Evolutionary conservation across 257 asterid species (phyloP).

Genomic region (Penstemon newberryi): DNA sequence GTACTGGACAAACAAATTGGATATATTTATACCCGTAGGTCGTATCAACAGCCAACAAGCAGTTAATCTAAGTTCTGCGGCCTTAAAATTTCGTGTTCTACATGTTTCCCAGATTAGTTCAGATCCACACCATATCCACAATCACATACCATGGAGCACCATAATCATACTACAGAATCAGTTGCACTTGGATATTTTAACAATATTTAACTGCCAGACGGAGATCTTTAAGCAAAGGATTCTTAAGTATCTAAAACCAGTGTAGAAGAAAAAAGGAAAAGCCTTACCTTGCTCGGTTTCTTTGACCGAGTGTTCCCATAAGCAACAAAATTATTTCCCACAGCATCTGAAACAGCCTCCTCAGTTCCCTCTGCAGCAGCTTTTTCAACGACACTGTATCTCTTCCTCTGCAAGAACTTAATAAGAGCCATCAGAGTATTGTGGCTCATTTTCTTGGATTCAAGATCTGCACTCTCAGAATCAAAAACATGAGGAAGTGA

Average conservation of each 20-base stretch:
- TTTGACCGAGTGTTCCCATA: conserved; percentile 65
- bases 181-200: conserved; percentile 5
- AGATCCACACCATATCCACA: background rate
- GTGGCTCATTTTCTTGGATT: conserved; percentile 90
- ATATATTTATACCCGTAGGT: background rate
- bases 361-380: conserved; percentile 99
- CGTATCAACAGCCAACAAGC: background rate
- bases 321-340: conserved; percentile 68
- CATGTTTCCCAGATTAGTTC: conserved; percentile 7
- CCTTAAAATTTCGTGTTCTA: background rate
- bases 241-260: background rate
- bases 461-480: conserved; percentile 66
- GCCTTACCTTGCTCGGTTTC: conserved; percentile 66
- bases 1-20: background rate
- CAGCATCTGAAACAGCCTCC: conserved; percentile 97
- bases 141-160: conserved; percentile 9
- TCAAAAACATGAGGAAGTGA: conserved; percentile 48
- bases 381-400: conserved; percentile 74
- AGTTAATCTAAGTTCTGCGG: background rate
- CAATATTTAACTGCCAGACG: background rate
- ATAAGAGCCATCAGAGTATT: conserved; percentile 95
- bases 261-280: conserved; percentile 22
- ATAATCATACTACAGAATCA: conserved; percentile 10
- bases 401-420: conserved; percentile 86
- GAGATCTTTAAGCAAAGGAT: background rate